Evolutionary conservation across 495 filamentous ascomycete genomes (phyloP).

Genomic region (Annulohypoxylon nitens): DNA sequence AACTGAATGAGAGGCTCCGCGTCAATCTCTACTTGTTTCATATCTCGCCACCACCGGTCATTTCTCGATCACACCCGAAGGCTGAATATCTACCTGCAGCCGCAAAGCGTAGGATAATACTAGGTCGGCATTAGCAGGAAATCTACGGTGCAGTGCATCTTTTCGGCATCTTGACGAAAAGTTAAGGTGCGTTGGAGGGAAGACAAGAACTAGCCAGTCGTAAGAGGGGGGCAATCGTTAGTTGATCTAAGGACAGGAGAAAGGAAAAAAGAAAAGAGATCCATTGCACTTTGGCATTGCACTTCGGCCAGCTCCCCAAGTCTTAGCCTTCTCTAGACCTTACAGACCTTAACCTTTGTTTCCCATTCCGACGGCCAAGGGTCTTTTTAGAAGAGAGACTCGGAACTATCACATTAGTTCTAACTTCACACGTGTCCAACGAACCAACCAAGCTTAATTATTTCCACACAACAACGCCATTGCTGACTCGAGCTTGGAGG

Average conservation of each 20-base stretch:
- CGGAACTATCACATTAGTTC: constrained; percentile 30
- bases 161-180: constrained; percentile 41
- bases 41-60: constrained; percentile 44
- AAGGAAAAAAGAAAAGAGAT: constrained; percentile 17
- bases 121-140: constrained; percentile 40
- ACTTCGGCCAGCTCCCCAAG: neutral
- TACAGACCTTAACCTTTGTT: neutral
- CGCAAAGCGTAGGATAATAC: constrained; percentile 43
- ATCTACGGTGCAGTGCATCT: constrained; percentile 33
- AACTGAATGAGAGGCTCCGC: constrained; percentile 26
- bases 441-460: constrained; percentile 41
- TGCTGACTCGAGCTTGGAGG: constrained; percentile 29
- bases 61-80: constrained; percentile 43
- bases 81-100: constrained; percentile 49
- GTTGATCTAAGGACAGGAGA: constrained; percentile 21
- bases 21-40: constrained; percentile 41
- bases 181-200: constrained; percentile 18
- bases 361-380: constrained; percentile 21
- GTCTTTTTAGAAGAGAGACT: constrained; percentile 13
- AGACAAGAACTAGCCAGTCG: constrained; percentile 21
- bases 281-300: constrained; percentile 12
- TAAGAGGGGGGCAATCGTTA: constrained; percentile 26
- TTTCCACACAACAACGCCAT: constrained; percentile 34
- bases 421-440: constrained; percentile 42
- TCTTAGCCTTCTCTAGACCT: constrained; percentile 7